These are phyloP conservation scores for Pseudoneurospora amorphoporcata DNA, from an alignment of 495 filamentous ascomycete species.

Conservation along the genomic window DNA sequence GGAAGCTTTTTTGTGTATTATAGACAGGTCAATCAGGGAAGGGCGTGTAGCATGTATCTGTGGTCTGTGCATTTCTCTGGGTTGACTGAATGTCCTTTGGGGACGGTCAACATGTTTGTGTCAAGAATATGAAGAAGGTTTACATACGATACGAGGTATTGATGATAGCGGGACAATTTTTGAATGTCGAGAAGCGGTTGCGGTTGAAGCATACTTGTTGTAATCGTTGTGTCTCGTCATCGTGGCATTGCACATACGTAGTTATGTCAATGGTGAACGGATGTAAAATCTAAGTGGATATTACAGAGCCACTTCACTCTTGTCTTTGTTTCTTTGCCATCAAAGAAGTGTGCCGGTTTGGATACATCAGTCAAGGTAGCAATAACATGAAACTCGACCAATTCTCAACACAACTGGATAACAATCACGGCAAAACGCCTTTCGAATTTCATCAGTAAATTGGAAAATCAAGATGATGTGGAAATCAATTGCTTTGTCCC, in stretches of 20 bases:
- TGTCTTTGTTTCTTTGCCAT: background rate
- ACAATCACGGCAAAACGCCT: background rate
- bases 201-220: background rate
- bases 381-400: background rate
- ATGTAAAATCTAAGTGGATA: background rate
- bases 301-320: background rate
- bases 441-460: background rate
- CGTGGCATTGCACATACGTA: background rate
- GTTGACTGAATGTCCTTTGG: background rate
- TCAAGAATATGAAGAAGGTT: background rate
- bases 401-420: background rate
- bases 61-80: background rate
- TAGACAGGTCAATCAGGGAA: slow-evolving; percentile 8
- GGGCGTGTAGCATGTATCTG: background rate
- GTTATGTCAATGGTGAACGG: background rate
- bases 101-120: background rate
- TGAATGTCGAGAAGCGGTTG: background rate
- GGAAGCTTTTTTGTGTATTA: slow-evolving; percentile 10
- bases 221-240: background rate
- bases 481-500: too few relatives aligned
- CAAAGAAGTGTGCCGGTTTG: too few relatives aligned
- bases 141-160: background rate
- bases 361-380: background rate
- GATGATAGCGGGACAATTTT: background rate
- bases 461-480: too few relatives aligned